Evolutionary conservation across 495 filamentous ascomycete genomes (phyloP).

Genomic region (Penicillium paxilli): DNA sequence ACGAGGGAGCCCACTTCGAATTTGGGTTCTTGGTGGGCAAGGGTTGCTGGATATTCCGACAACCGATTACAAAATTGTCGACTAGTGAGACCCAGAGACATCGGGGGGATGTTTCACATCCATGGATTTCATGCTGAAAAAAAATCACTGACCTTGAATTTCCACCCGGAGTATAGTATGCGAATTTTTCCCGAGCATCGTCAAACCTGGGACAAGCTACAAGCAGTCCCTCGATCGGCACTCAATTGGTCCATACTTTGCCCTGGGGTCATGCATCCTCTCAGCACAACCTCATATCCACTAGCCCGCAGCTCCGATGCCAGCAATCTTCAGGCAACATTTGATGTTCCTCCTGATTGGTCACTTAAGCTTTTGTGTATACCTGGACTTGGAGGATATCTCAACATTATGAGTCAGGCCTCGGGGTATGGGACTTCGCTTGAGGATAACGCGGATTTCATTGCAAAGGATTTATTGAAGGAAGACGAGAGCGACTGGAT

Average conservation of each 20-base stretch:
- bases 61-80: constrained; percentile 15
- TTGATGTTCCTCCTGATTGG: constrained; percentile 17
- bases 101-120: too few relatives aligned
- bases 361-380: constrained; percentile 9
- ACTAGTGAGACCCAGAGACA: constrained; percentile 40
- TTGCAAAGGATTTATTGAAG: constrained; percentile 34
- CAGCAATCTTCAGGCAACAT: constrained; percentile 20
- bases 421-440: constrained; percentile 20
- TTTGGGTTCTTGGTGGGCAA: constrained; percentile 31
- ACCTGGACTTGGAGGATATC: constrained; percentile 20
- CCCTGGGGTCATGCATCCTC: constrained; percentile 23
- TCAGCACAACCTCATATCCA: constrained; percentile 13
- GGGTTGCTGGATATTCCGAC: constrained; percentile 25
- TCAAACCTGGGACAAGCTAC: constrained; percentile 22
- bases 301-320: constrained; percentile 12
- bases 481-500: constrained; percentile 20
- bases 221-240: constrained; percentile 14
- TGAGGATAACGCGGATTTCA: constrained; percentile 37
- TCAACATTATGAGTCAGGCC: constrained; percentile 18
- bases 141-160: background rate
- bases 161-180: constrained; percentile 12
- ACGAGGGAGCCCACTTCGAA: constrained; percentile 23
- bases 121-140: too few relatives aligned
- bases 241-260: constrained; percentile 34
- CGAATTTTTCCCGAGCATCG: constrained; percentile 27